Conservation (phyloP, 192 early-diverging fungal genomes). For the Helicostylum pulchrum region DNA sequence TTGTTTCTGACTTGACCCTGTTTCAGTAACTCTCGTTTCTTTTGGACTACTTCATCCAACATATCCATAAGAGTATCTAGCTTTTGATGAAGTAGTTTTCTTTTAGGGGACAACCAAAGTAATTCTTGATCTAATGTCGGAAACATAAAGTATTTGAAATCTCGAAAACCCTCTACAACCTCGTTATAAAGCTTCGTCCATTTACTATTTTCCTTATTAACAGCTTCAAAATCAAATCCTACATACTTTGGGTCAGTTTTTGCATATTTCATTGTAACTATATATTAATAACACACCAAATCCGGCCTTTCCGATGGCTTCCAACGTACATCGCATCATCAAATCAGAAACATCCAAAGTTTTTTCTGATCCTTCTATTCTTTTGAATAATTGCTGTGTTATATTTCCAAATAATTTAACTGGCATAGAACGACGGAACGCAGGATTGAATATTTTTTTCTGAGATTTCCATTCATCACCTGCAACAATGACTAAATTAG, state of each 20-base stretch:
- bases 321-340: conserved; percentile 10
- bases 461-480: no score
- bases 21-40: conserved; percentile 10
- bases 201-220: conserved; percentile 40
- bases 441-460: conserved; percentile 20
- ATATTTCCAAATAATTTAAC: conserved; percentile 17
- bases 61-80: conserved; percentile 17
- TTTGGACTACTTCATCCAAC: conserved; percentile 23
- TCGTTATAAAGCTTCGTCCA: conserved; percentile 43
- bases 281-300: conserved; percentile 4
- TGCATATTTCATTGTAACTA: background rate
- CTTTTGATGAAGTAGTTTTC: conserved; percentile 7
- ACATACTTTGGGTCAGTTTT: background rate
- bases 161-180: background rate
- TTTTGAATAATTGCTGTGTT: background rate
- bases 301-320: conserved; percentile 9
- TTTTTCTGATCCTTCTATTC: background rate
- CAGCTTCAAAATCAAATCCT: conserved; percentile 16
- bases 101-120: conserved; percentile 13
- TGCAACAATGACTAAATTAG: no score
- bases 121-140: conserved; percentile 13
- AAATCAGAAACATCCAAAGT: background rate
- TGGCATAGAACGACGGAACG: conserved; percentile 26
- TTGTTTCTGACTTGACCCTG: background rate
- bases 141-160: conserved; percentile 11